Evolutionary conservation across 2,329 filamentous ascomycete species (phyloP).

Genomic region (Talaromyces sp.): DNA sequence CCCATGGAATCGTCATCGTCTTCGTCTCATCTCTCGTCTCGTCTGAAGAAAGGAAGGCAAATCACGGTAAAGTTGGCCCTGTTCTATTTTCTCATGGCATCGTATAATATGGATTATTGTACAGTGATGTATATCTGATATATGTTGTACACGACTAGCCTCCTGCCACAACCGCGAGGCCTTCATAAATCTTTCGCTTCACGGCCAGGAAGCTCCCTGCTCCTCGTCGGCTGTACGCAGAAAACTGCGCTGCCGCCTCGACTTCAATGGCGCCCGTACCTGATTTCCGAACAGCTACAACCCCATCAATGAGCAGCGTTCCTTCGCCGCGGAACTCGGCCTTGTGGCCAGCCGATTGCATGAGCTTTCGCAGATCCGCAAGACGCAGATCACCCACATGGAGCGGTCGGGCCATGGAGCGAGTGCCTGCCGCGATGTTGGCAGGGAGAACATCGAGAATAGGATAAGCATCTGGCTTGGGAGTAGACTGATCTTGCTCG

Average conservation of each 20-base stretch:
- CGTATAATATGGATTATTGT: background rate
- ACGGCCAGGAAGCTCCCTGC: conserved; percentile 78
- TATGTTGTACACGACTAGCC: conserved; percentile 9
- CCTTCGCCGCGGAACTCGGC: conserved; percentile 94
- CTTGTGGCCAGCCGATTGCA: conserved; percentile 74
- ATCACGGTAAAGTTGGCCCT: background rate
- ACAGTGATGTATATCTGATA: conserved; percentile 1
- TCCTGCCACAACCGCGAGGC: conserved; percentile 71
- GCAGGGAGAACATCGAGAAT: conserved; percentile 55
- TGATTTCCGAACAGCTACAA: conserved; percentile 82
- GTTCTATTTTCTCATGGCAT: background rate
- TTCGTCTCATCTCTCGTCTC: background rate
- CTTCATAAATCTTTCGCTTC: conserved; percentile 86
- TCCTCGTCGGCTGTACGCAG: conserved; percentile 34
- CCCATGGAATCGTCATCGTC: background rate
- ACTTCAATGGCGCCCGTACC: conserved; percentile 82
- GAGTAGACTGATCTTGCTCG: conserved; percentile 16
- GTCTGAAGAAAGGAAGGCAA: background rate
- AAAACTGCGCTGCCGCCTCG: conserved; percentile 63
- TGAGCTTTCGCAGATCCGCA: conserved; percentile 76
- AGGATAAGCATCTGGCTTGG: conserved; percentile 36
- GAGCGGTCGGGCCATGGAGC: conserved; percentile 75
- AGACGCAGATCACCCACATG: conserved; percentile 91
- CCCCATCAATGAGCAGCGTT: conserved; percentile 79
- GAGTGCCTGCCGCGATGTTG: conserved; percentile 63